Evolutionary conservation across 441 rosid species (phyloP), one percentile per base, ranked within the genome.

Genomic region (Croton setiger): DNA sequence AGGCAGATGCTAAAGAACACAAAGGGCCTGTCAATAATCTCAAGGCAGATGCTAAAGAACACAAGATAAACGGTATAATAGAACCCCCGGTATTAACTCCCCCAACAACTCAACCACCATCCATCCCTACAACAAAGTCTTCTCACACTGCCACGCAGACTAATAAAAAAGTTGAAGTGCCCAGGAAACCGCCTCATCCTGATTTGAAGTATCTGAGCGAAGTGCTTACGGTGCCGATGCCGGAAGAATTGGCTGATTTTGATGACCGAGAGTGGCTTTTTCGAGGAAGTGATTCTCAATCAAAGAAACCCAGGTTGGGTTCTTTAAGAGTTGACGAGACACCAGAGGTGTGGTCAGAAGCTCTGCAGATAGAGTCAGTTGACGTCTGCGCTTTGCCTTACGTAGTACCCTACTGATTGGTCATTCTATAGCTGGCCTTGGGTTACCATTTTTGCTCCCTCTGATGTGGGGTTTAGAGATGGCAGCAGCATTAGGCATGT

Each of bases 191-290:
- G 45, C 83, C 84, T 43, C 92, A 87, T 72, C 79, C 87, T 0
- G 92, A 87, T 74, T 70, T 70, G 8, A 80, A 85, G 76, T 79
- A 81, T 75, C 75, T 83, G 72, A 76, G 59, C 76, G 80, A 74
- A 74, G 77, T 87, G 45, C 75, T 85, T 48, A 67, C 75, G 44
- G 78, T 85, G 33, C 88, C 92, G 10, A 72, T 78, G 54, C 47
- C 74, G 82, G 82, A 76, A 68, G 81, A 78, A 13, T 37, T 53
- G 64, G 56, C 63, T 20, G 84, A 79, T 80, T 66, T 47, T 44
- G 76, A 61, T 63, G 80, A 80, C 62, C 84, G 82, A 63, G 81
- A 78, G 66, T 87, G 92, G 92, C 75, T 85, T n/a, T 72, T 76
- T 70, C 69, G 78, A 47, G 65, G 76, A 49, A 37, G 73, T 14